Evolutionary conservation across 2,329 filamentous ascomycete genomes (phyloP).

Genomic region (Fusarium udum): DNA sequence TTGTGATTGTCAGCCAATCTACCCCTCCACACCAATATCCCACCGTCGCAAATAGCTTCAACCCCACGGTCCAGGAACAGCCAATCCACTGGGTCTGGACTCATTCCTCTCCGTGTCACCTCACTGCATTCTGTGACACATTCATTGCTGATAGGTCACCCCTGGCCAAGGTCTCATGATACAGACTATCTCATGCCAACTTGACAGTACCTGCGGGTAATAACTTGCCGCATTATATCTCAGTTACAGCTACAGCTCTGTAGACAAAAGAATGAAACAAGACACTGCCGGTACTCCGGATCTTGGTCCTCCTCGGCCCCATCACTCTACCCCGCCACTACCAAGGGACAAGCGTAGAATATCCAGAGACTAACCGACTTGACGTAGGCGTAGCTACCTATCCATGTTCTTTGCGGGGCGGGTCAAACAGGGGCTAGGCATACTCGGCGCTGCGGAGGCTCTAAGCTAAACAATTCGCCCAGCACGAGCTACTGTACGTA

Average conservation of each 20-base stretch:
- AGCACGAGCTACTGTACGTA: constrained; percentile 18
- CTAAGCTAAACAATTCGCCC: constrained; percentile 13
- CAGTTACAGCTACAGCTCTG: not conserved
- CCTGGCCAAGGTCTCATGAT: constrained; percentile 13
- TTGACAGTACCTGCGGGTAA: not conserved
- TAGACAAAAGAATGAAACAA: not conserved
- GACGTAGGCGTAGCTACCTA: not conserved
- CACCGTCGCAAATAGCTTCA: constrained; percentile 2
- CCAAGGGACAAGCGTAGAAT: constrained; percentile 10
- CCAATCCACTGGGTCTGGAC: constrained; percentile 11
- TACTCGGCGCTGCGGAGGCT: constrained; percentile 37
- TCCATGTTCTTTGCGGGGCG: constrained; percentile 16
- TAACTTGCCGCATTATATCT: not conserved
- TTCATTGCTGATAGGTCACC: constrained; percentile 27
- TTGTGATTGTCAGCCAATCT: not conserved
- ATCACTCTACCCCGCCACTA: constrained; percentile 38
- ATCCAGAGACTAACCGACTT: not conserved
- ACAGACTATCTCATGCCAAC: constrained; percentile 5
- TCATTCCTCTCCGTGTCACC: constrained; percentile 5
- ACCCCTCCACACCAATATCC: constrained; percentile 30
- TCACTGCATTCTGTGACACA: constrained; percentile 26
- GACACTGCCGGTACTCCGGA: constrained; percentile 21
- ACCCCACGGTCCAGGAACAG: constrained; percentile 5
- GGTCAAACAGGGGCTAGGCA: constrained; percentile 8
- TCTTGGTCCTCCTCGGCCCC: constrained; percentile 9